Evolutionary conservation across 2,329 filamentous ascomycete species (phyloP).

Genomic region (Ceratocystis smalleyi): DNA sequence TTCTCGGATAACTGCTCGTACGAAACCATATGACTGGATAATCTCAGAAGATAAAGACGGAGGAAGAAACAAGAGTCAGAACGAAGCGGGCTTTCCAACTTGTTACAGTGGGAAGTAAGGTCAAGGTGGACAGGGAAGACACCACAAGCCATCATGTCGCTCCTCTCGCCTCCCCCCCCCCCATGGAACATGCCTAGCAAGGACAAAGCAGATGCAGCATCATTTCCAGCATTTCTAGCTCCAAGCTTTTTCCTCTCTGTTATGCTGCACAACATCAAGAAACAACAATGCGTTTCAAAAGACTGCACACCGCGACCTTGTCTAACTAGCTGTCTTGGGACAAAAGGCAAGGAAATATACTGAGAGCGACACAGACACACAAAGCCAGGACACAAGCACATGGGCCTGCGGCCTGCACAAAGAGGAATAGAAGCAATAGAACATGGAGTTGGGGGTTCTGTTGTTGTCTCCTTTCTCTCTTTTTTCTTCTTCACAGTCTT

Average conservation of each 20-base stretch:
- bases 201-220: background rate
- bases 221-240: background rate
- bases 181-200: background rate
- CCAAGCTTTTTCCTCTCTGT: background rate
- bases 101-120: background rate
- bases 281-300: slow-evolving; percentile 1
- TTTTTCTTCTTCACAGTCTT: background rate
- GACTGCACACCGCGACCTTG: background rate
- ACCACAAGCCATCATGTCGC: background rate
- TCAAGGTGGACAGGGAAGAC: background rate
- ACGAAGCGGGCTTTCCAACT: background rate
- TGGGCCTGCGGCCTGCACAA: background rate
- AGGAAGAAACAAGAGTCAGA: background rate
- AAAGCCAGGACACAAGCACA: background rate
- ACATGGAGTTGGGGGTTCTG: background rate
- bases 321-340: background rate
- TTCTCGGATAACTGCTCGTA: background rate
- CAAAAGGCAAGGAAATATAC: background rate
- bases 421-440: background rate
- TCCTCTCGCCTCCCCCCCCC: no score
- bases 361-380: no score
- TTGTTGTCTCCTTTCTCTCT: background rate
- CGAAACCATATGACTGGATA: background rate
- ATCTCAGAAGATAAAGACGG: background rate
- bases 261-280: background rate